Conservation (phyloP, 306 rosid species). For the Neltuma alba region DNA sequence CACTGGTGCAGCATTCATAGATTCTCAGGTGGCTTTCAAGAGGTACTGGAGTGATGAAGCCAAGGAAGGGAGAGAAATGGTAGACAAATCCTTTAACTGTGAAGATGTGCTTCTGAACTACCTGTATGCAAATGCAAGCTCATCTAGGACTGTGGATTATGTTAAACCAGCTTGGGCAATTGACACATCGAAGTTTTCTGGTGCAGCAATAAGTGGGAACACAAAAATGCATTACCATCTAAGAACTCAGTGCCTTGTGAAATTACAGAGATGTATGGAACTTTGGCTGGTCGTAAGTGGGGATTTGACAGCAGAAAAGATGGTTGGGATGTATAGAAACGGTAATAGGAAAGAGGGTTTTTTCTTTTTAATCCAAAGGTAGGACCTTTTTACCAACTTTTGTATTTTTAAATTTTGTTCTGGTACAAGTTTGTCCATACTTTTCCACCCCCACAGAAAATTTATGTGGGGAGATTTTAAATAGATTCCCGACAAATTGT, state of each 20-base stretch:
- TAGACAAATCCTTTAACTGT: conserved; percentile 75
- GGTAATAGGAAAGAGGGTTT: conserved; percentile 1
- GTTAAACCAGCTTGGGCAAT: conserved; percentile 98
- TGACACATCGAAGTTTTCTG: conserved; percentile 91
- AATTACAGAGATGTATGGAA: conserved; percentile 74
- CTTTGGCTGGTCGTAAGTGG: conserved; percentile 67
- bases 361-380: conserved; percentile 17
- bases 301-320: conserved; percentile 76
- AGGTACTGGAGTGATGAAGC: conserved; percentile 88
- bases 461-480: conserved; percentile 48
- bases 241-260: conserved; percentile 75
- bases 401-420: conserved; percentile 37
- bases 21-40: conserved; percentile 68
- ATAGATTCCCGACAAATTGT: conserved; percentile 61
- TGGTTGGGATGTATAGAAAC: conserved; percentile 89
- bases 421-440: conserved; percentile 40
- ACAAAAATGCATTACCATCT: conserved; percentile 67
- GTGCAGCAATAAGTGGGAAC: conserved; percentile 90
- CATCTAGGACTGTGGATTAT: conserved; percentile 78
- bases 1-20: conserved; percentile 95
- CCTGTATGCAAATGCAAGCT: conserved; percentile 89
- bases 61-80: conserved; percentile 71
- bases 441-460: conserved; percentile 56
- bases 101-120: conserved; percentile 90
- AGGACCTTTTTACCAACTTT: conserved; percentile 39